Conservation (phyloP, 176 grass and related monocot species). For the Ensete ventricosum region DNA sequence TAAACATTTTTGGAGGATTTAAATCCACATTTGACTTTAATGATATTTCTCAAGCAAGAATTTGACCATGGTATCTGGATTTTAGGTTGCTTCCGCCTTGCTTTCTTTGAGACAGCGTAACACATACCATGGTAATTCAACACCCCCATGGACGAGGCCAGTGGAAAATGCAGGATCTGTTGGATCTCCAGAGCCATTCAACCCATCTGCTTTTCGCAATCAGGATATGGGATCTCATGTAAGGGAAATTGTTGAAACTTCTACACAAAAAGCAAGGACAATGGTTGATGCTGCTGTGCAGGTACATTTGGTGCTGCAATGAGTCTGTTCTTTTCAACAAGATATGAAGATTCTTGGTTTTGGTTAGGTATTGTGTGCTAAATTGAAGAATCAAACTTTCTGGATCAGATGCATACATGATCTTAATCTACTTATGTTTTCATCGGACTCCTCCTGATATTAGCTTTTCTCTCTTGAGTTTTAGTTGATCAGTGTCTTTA, state of each 20-base stretch:
- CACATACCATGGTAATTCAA: conserved; percentile 69
- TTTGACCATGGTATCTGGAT: not conserved
- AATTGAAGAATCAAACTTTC: too few relatives aligned
- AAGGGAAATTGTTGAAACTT: conserved; percentile 52
- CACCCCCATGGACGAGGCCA: conserved; percentile 42
- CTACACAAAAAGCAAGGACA: conserved; percentile 59
- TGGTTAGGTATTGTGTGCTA: too few relatives aligned
- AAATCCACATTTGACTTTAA: not conserved
- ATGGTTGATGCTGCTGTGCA: conserved; percentile 93
- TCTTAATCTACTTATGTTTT: not conserved
- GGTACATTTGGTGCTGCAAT: conserved; percentile 25
- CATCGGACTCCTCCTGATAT: too few relatives aligned
- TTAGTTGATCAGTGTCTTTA: too few relatives aligned
- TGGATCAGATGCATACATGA: too few relatives aligned
- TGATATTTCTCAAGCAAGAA: not conserved
- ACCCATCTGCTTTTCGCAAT: conserved; percentile 37
- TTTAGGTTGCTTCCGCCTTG: conserved; percentile 75
- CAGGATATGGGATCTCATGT: conserved; percentile 88
- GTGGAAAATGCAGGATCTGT: conserved; percentile 49
- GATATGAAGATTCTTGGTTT: too few relatives aligned
- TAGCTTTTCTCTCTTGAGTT: too few relatives aligned
- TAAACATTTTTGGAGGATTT: conserved; percentile 8
- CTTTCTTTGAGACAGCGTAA: conserved; percentile 78
- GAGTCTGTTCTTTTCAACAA: too few relatives aligned
- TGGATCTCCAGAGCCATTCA: conserved; percentile 45